Base-by-base conservation (phyloP, 2,329 filamentous ascomycete species). In the Sphaerulina musiva region DNA sequence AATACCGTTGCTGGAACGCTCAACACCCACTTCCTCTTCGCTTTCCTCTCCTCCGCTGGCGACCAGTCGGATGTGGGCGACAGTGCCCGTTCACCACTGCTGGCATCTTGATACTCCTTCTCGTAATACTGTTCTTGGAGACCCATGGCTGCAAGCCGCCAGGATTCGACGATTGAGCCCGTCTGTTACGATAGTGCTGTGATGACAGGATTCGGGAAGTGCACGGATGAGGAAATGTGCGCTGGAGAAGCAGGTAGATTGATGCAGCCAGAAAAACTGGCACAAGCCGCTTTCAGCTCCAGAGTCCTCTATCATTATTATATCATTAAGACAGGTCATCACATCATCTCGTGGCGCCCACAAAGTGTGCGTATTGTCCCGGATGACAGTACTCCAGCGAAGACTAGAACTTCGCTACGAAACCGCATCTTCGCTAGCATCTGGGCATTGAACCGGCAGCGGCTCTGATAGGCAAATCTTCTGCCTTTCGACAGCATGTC, bases 1-100 rank as follows among this genome's bases (percentile, higher is more conserved):
- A 29, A 29, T 7, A 29, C 26, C 26, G 26, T 9, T 34, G 9
- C 14, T 31, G 8, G 20, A 26, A 44, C 20, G 43, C 12, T 12
- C 23, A 11, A 20, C 6, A 48, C 59, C 54, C 50, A 66, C 64
- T 67, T 68, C 40, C 65, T 57, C 51, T 68, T 67, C 11, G 66
- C 58, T 38, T 53, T 62, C 23, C 52, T 56, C 54, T 66, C 64
- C 48, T 66, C 64, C 42, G 64, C 62, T 12, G 50, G 51, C 12
- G 58, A 57, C 63, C 64, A 65, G 34, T 63, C 59, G 29, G 20
- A 31, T 4, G 34, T 4, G 3, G 32, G 46, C 32, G 52, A 54
- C 5, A 48, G n/a, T 20, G 40, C 32, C 34, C 34, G 40, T 46
- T 54, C 46, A 32, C 36, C 41, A 32, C 46, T 54, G 40, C 52